Evolutionary conservation across 768 basidiomycete species (phyloP).

Genomic region (Stropharia rugosoannulata): DNA sequence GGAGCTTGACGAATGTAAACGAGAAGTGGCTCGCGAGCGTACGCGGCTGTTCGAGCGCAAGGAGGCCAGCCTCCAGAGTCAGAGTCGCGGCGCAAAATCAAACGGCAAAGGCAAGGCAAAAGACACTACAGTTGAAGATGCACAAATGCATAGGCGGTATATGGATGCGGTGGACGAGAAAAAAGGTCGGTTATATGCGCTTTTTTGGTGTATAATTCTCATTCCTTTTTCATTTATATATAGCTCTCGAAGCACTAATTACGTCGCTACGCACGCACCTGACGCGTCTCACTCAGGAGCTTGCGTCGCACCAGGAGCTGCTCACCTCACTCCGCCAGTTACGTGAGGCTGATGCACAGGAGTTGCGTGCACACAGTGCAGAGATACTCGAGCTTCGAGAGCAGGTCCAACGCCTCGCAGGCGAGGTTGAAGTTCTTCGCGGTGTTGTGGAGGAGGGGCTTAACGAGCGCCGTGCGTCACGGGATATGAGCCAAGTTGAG

Average conservation of each 20-base stretch:
- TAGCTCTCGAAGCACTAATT: constrained; percentile 83
- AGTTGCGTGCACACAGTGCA: constrained; percentile 55
- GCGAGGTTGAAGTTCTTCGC: constrained; percentile 85
- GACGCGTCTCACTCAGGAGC: constrained; percentile 72
- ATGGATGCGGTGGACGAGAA: constrained; percentile 85
- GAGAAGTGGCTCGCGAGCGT: constrained; percentile 72
- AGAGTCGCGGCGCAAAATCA: constrained; percentile 16
- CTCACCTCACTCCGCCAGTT: constrained; percentile 64
- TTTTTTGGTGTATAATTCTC: constrained; percentile 14
- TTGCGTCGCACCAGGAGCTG: constrained; percentile 73
- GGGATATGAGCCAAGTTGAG: constrained; percentile 37
- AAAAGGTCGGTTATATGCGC: constrained; percentile 57
- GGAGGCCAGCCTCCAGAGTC: constrained; percentile 39
- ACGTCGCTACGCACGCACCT: constrained; percentile 72
- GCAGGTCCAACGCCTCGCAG: constrained; percentile 79
- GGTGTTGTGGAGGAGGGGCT: constrained; percentile 88
- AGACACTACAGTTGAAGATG: constrained; percentile 26
- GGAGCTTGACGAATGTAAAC: constrained; percentile 82
- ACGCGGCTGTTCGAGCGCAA: constrained; percentile 61
- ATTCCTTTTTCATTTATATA: constrained; percentile 4
- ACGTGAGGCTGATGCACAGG: constrained; percentile 59
- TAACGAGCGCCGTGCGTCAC: constrained; percentile 60
- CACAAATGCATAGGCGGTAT: constrained; percentile 52
- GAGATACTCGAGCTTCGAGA: constrained; percentile 68
- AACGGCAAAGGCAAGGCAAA: constrained; percentile 39